A percentile compares a stretch with the other conserved stretches of the same genome.
Evolutionary conservation across 345 rosid species (phyloP).

Genomic region (Cardamine resedifolia): DNA sequence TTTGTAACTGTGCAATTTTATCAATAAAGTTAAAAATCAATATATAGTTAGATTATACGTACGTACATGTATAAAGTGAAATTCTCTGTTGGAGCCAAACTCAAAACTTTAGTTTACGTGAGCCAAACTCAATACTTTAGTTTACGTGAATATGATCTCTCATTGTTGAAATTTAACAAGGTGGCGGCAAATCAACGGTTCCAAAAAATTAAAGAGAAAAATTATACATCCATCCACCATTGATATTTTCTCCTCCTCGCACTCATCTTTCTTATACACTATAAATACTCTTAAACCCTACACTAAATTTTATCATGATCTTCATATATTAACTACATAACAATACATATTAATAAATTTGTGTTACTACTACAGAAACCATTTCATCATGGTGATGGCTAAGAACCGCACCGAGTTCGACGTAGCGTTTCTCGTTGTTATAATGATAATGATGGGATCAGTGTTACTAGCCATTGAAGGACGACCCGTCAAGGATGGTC

Average conservation of each 20-base stretch:
- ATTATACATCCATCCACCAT: neutral
- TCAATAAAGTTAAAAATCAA: neutral
- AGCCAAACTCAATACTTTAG: neutral
- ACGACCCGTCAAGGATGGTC: conserved; percentile 23
- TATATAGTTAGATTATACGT: neutral
- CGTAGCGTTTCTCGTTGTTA: conserved; percentile 7
- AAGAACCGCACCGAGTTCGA: conserved; percentile 15
- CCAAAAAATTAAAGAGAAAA: neutral
- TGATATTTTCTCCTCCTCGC: neutral
- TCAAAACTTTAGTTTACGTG: conserved; percentile 16
- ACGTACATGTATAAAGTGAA: conserved; percentile 3
- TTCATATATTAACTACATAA: conserved; percentile 11
- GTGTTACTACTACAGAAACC: conserved; percentile 4
- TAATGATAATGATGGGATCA: conserved; percentile 15
- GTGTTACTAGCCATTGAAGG: conserved; percentile 33
- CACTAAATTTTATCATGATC: conserved; percentile 9
- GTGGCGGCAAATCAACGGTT: conserved; percentile 36
- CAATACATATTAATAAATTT: neutral
- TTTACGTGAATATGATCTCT: conserved; percentile 29
- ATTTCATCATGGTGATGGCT: conserved; percentile 29
- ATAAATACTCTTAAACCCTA: conserved; percentile 29
- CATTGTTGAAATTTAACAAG: conserved; percentile 18
- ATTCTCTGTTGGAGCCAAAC: conserved; percentile 5
- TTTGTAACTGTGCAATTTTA: neutral
- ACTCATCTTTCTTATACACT: conserved; percentile 24